These are phyloP conservation scores for Corylus heterophylla DNA, from an alignment of 306 rosid genomes.

Conservation along the genomic window DNA sequence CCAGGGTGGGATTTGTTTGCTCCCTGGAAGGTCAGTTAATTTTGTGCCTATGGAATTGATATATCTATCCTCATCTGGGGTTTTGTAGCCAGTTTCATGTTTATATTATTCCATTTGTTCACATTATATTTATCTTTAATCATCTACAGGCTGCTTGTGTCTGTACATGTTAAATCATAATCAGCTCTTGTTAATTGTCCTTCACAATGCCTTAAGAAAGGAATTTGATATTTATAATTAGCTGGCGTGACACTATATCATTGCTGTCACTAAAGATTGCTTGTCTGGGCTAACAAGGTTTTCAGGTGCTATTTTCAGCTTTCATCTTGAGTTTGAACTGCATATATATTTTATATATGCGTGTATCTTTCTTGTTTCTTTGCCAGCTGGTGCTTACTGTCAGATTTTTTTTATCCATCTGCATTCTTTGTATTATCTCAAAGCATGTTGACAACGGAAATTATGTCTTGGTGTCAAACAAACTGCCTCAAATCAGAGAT, in stretches of 20 bases:
- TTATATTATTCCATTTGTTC: not conserved
- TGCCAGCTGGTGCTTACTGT: not conserved
- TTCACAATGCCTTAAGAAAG: not conserved
- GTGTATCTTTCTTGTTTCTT: not conserved
- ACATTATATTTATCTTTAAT: not conserved
- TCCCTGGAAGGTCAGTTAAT: conserved; percentile 84
- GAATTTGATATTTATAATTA: not conserved
- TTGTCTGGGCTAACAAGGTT: not conserved
- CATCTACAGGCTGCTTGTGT: not conserved
- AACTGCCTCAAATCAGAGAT: not conserved
- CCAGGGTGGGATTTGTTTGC: conserved; percentile 88
- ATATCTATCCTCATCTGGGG: not conserved
- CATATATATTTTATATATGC: not conserved
- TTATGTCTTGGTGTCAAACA: not conserved
- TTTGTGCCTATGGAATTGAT: conserved; percentile 3
- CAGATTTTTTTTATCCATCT: not conserved
- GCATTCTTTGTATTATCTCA: not conserved
- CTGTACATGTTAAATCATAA: not conserved
- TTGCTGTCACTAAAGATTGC: not conserved
- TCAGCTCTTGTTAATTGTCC: not conserved
- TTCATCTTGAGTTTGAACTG: not conserved
- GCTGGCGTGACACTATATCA: not conserved
- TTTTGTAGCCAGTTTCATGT: not conserved
- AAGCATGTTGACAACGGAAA: not conserved
- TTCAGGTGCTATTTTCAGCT: not conserved